Base-by-base conservation (phyloP, 768 basidiomycete species). In the Suillus variegatus region DNA sequence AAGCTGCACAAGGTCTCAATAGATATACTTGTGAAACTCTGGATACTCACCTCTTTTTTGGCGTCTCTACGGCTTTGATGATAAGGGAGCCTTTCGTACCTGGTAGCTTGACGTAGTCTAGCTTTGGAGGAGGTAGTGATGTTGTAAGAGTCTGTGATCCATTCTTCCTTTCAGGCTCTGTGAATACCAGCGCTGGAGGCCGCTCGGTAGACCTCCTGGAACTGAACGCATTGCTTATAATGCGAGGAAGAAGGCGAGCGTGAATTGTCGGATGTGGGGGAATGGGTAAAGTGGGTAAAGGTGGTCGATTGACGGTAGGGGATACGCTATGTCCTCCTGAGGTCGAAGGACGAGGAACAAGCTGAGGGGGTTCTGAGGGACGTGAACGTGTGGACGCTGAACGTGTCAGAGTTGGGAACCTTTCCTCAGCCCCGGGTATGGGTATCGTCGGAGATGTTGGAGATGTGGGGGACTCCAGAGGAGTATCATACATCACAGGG, bases 41-140 rank as follows among this genome's bases (percentile, higher is more conserved):
- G 58, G 36, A 16, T 60, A 64, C 77, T 63, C 46, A 91, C 89
- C 95, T 97, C 79, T 94, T 93, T 81, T 89, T 94, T 64, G 85
- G 85, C 6, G 94, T 97, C 77, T 97, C 95, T 2, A 94, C 92
- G 1, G 94, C 88, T 71, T 94, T 94, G 58, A 97, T 85, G 73
- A 93, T 78, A 20, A 95, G 72, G 10, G 94, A 88, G 61, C 91
- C 91, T 74, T 94, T 95, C 4, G 94, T 97, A 32, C 94, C 91
- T 3, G 95, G 94, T 12, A 97, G 84, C 77, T 97, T 97, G 64
- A 95, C 91, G 71, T 94, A 95, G 75, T 96, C 94, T 46, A 96
- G 77, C 74, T 95, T 94, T 1, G 93, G 92, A 12, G 93, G 89
- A 25, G 92, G 88, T 3, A 85, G 78, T 4, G 82, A 76, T 9